Base-by-base conservation (phyloP, 2,329 filamentous ascomycete genomes). In the Aspergillus novoparasiticus region DNA sequence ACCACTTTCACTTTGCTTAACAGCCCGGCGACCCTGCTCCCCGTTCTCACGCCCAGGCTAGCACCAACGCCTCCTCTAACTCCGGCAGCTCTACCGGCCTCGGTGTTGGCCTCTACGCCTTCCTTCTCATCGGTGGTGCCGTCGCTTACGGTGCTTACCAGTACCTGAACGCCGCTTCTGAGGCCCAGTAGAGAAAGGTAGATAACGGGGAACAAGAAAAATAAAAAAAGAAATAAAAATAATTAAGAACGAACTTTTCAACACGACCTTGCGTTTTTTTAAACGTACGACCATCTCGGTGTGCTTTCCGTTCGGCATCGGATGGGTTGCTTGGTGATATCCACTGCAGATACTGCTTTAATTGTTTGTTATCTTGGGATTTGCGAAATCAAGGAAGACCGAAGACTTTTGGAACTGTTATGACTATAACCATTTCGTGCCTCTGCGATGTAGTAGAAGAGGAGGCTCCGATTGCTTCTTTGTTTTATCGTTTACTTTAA, bases 131-230 rank as follows among this genome's bases (percentile, higher is more conserved):
- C 69, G 93, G 93, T 72, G 94, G 90, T 69, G 84, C 88, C 56
- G 78, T 88, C 66, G 93, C 92, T 67, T 98, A 92, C 82, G 86
- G 86, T 72, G 91, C 86, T 73, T 97, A 94, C 85, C 90, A 94
- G 81, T 96, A 95, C 84, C 79, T 96, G 83, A 66, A 62, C 41
- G 54, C 63, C 45, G 67, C 72, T 64, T 68, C 73, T 67, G 61
- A 68, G 61, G 51, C 70, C 62, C 68, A 74, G 67, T 71, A 75
- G 57, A 57, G 14, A 63, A 64, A 43, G 34, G n/a, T 39, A 46
- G 36, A 36, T 11, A 60, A 48, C 59, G 50, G 54, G 26, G 30
- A 51, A 32, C 26, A 59, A 39, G 54, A 60, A 43, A 51, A 48
- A 45, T 45, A 56, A 45, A 43, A 43, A 43, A 48, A 46, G 6